phyloP scores from a whole-genome alignment of 805 yeast species.

The Candida tibetensis region DNA sequence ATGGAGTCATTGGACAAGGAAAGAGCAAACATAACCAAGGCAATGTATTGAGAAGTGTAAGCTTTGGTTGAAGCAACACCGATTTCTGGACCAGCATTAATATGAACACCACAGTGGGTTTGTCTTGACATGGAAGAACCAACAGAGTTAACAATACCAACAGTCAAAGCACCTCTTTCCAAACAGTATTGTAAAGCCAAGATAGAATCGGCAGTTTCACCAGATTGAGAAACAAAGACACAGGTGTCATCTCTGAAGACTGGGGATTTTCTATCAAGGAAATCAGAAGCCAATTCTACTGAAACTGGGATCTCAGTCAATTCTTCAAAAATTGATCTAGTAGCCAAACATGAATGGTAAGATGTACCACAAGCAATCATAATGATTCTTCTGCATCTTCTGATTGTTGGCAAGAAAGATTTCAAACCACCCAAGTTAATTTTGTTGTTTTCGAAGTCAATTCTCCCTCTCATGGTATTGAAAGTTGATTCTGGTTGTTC shows the following conservation, averaged over 20 bases:
- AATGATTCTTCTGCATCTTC: conserved; percentile 91
- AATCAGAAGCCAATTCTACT: conserved; percentile 92
- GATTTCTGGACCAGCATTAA: conserved; percentile 98
- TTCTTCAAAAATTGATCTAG: conserved; percentile 94
- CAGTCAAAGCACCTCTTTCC: conserved; percentile 95
- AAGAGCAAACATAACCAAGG: conserved; percentile 93
- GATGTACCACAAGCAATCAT: conserved; percentile 99
- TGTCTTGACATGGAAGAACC: conserved; percentile 96
- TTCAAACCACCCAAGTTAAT: conserved; percentile 90
- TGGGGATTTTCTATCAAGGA: conserved; percentile 92
- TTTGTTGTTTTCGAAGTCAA: conserved; percentile 77
- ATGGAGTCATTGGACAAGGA: conserved; percentile 91
- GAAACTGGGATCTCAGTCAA: conserved; percentile 91
- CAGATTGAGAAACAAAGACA: conserved; percentile 96
- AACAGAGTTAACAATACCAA: conserved; percentile 95
- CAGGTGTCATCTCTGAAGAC: conserved; percentile 98
- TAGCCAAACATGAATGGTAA: conserved; percentile 96
- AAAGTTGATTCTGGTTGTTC: conserved; percentile 98
- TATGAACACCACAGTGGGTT: conserved; percentile 99
- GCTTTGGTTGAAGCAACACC: conserved; percentile 99
- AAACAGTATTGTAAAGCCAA: conserved; percentile 91
- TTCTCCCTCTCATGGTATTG: conserved; percentile 99
- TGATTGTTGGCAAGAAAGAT: conserved; percentile 77
- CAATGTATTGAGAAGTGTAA: conserved; percentile 96
- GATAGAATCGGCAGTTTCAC: conserved; percentile 98